A percentile compares a stretch with the other conserved stretches of the same genome.
phyloP scores from a whole-genome alignment of 805 yeast genomes.

The Tanozyma kutaoensis region DNA sequence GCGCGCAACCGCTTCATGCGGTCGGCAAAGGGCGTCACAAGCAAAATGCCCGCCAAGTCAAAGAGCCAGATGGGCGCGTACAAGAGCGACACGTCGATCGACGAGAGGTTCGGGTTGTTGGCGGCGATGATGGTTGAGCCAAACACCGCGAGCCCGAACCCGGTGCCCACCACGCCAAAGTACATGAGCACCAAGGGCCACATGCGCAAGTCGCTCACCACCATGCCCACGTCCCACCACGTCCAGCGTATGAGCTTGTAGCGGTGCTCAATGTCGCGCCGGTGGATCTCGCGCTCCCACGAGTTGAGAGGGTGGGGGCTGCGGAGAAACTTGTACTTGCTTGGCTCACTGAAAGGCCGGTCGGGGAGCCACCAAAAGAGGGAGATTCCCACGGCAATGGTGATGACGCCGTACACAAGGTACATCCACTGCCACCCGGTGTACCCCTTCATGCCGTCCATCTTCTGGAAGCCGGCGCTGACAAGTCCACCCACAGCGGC shows the following conservation, averaged over 20 bases:
- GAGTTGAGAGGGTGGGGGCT: constrained; percentile 34
- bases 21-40: constrained; percentile 75
- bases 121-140: constrained; percentile 65
- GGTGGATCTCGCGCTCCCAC: constrained; percentile 43
- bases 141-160: constrained; percentile 73
- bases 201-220: constrained; percentile 49
- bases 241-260: constrained; percentile 41
- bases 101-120: constrained; percentile 47
- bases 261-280: constrained; percentile 42
- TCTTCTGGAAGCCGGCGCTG: constrained; percentile 77
- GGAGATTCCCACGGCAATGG: constrained; percentile 48
- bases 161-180: constrained; percentile 89
- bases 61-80: constrained; percentile 89
- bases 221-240: constrained; percentile 38
- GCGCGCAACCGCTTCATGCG: constrained; percentile 46
- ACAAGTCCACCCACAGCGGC: constrained; percentile 85
- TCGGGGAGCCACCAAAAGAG: constrained; percentile 83
- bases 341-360: constrained; percentile 29
- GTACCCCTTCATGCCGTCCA: constrained; percentile 57
- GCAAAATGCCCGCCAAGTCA: constrained; percentile 61
- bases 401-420: constrained; percentile 60
- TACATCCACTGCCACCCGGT: constrained; percentile 86
- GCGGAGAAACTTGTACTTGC: constrained; percentile 4
- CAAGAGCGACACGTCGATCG: constrained; percentile 59
- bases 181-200: constrained; percentile 84